Evolutionary conservation across 169 alveolate genomes (phyloP), one percentile per base, ranked within the genome.

Genomic region (Cryptosporidium sp.): DNA sequence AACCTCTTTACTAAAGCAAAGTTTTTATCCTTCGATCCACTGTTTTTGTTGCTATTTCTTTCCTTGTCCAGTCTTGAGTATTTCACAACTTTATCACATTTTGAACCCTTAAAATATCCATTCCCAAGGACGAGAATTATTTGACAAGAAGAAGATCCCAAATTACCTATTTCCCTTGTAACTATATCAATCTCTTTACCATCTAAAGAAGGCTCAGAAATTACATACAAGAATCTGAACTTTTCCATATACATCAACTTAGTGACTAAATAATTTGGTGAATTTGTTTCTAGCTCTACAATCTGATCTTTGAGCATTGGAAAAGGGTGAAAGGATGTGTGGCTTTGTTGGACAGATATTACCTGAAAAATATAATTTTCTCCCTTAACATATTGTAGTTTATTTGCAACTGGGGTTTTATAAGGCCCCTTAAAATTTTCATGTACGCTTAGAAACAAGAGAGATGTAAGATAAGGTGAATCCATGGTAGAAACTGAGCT

Each of bases 311-410:
- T 42, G 61, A 80, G 29, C 35, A 80, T 23, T 21, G 89, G 89
- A 65, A 80, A 80, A 23, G 89, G 89, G 62, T 80, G 89, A 42
- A 60, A 80, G 52, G 89, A 80, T n/a, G 80, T 29, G 45, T 65
- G 80, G 21, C 37, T 60, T 29, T 80, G 89, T 53, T 80, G 89
- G 42, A 80, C 69, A 5, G 89, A 80, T 9, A 62, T 29, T 14
- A 62, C 7, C 42, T 80, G 65, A 51, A 80, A 37, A 42, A 62
- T 48, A 9, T 80, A 23, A 23, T 80, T 26, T 10, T 45, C 60
- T 29, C 44, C 70, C 4, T 35, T 65, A 26, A 33, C 16, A 44
- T 80, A 69, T 44, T 48, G 60, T 4, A 80, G 26, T 65, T 48
- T 80, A 45, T 62, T 65, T 21, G 35, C 68, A 61, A 44, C 29